Evolutionary conservation across 345 rosid genomes (phyloP), one percentile per base, ranked within the genome.

Genomic region (Salix suchowensis): DNA sequence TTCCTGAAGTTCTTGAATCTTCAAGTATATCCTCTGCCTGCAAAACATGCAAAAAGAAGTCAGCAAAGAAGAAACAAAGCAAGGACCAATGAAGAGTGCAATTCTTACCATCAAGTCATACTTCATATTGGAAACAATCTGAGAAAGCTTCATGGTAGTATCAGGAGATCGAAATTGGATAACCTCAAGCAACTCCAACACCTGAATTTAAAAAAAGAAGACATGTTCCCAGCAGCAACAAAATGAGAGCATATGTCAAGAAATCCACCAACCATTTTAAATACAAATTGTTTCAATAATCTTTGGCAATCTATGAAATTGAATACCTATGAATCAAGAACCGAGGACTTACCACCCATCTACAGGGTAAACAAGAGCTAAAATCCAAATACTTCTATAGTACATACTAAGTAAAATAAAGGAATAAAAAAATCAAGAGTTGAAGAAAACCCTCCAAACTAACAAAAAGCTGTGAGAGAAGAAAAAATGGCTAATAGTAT

Each of bases 151-250:
- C 82, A 80, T 78, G 8, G 83, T 77, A 76, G 97, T 84, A 84
- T 91, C 96, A 21, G 98, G 98, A 70, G 91, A 84, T 85, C 88
- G 88, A 77, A 93, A 95, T 79, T 93, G 97, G 72, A 95, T 82
- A 36, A 93, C 91, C 76, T 91, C 97, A 82, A 95, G 97, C 85
- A 92, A 81, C 79, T 88, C 97, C 74, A 91, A 84, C 68, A 89
- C 98, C 98, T 94, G 81, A 46, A 79, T 80, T 81, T 76, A 64
- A 70, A 36, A 39, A 62, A 76, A 77, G 71, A 78, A 65, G 39
- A 54, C 6, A 6, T 12, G 65, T 67, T 61, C 40, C 8, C 55
- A 77, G 65, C 28, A 74, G 34, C 18, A 76, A 30, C 2, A 74
- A 70, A 9, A 55, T 26, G 72, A 74, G 32, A 46, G 40, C 55